These are phyloP conservation scores for Fraxinus cuspidata DNA, from an alignment of 257 asterid genomes.

Conservation along the genomic window DNA sequence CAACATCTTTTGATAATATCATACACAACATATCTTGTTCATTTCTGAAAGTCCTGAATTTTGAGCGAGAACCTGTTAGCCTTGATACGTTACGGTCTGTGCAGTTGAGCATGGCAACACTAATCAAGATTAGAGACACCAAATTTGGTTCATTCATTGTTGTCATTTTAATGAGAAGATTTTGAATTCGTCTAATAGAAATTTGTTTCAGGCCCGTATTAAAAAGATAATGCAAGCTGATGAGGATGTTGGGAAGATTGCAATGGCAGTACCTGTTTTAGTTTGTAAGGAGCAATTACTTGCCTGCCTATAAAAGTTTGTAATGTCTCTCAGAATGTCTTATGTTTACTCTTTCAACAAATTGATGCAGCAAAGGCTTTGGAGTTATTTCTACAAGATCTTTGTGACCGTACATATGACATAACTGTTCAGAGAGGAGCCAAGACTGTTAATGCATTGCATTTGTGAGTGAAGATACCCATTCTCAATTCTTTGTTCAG, in stretches of 20 bases:
- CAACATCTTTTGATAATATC: neutral
- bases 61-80: neutral
- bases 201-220: constrained; percentile 68
- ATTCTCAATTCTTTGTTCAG: constrained; percentile 21
- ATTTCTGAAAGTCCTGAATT: constrained; percentile 14
- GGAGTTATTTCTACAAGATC: constrained; percentile 97
- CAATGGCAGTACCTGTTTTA: constrained; percentile 93
- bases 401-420: constrained; percentile 95
- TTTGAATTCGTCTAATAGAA: constrained; percentile 15
- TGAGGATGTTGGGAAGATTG: constrained; percentile 98
- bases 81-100: neutral
- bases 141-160: constrained; percentile 1
- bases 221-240: constrained; percentile 98
- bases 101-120: constrained; percentile 16
- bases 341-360: constrained; percentile 24
- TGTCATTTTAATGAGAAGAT: constrained; percentile 8
- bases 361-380: constrained; percentile 82
- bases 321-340: constrained; percentile 18
- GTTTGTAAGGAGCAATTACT: constrained; percentile 60
- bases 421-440: constrained; percentile 94
- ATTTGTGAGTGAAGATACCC: constrained; percentile 60
- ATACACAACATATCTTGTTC: neutral
- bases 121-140: neutral
- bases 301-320: constrained; percentile 9
- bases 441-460: constrained; percentile 86